Base-by-base conservation (phyloP, 2,329 filamentous ascomycete genomes). In the Penicillium sp. region DNA sequence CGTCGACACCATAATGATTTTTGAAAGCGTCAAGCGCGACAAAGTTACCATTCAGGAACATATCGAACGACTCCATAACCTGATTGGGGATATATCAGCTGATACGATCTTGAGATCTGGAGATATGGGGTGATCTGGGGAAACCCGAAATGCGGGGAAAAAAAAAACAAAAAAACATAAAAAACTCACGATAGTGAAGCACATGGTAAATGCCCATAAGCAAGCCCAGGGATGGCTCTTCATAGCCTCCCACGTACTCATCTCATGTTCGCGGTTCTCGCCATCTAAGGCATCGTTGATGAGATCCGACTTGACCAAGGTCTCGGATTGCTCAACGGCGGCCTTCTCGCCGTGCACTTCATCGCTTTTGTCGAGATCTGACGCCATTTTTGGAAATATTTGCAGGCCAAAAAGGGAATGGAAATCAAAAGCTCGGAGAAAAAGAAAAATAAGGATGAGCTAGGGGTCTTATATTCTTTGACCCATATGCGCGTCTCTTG, bases 11-110 rank as follows among this genome's bases (percentile, higher is more conserved):
- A 38, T 76, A 81, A 3, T 58, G 49, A 2, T 66, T 33, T 29
- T 74, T 68, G 55, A 82, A 81, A 0, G 68, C 68, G 6, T 57
- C 45, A 1, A 78, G 72, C 3, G 79, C 79, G 58, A 81, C 73
- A 44, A 81, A 81, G 63, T 78, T 79, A 29, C 76, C 75, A 36
- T 77, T 79, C 19, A 81, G 66, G 65, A 81, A 81, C 70, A 81
- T 78, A 59, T 78, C 77, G 70, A 79, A 81, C 0, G 78, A 77
- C 60, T 81, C 79, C 79, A 81, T 81, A 56, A 81, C 76, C 79
- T 81, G n/a, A 25, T 25, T 5, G 9, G 5, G 6, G 1, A 35
- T n/a, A 4, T 3, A 31, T 57, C 17, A 57, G 35, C 35, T 27
- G 17, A 48, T 19, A 27, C 27, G 35, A 21, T 31, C 44, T 35